Evolutionary conservation across 495 filamentous ascomycete species (phyloP).

Genomic region (Neurospora hispaniola): DNA sequence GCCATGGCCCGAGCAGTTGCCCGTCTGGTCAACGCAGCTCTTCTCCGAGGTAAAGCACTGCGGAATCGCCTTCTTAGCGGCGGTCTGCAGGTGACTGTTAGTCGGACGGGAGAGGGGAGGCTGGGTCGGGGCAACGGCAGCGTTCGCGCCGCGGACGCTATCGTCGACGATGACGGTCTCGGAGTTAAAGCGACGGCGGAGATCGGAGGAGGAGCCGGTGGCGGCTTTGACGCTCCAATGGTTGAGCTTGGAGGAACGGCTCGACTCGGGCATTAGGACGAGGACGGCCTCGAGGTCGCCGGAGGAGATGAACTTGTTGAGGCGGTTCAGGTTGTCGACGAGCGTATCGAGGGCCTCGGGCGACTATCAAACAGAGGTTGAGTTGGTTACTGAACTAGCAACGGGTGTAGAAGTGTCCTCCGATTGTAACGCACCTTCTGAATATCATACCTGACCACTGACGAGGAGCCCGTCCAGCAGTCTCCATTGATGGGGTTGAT

Average conservation of each 20-base stretch:
- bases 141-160: constrained; percentile 3
- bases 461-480: constrained; percentile 37
- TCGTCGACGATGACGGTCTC: constrained; percentile 25
- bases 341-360: constrained; percentile 20
- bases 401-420: neutral
- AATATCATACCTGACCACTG: constrained; percentile 33
- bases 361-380: constrained; percentile 9
- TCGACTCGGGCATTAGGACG: constrained; percentile 32
- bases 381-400: neutral
- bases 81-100: constrained; percentile 8
- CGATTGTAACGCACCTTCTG: constrained; percentile 21
- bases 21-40: constrained; percentile 51
- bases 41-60: constrained; percentile 55
- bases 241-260: constrained; percentile 22
- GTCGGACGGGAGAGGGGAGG: constrained; percentile 8
- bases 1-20: constrained; percentile 69
- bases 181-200: constrained; percentile 23
- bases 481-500: constrained; percentile 30
- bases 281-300: constrained; percentile 38
- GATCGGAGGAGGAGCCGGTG: constrained; percentile 18
- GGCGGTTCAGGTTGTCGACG: constrained; percentile 23
- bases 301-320: constrained; percentile 20
- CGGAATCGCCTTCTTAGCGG: constrained; percentile 25
- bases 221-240: constrained; percentile 22
- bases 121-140: constrained; percentile 14